Conservation (phyloP, 192 early-diverging fungal species). For the Podochytrium sp. region DNA sequence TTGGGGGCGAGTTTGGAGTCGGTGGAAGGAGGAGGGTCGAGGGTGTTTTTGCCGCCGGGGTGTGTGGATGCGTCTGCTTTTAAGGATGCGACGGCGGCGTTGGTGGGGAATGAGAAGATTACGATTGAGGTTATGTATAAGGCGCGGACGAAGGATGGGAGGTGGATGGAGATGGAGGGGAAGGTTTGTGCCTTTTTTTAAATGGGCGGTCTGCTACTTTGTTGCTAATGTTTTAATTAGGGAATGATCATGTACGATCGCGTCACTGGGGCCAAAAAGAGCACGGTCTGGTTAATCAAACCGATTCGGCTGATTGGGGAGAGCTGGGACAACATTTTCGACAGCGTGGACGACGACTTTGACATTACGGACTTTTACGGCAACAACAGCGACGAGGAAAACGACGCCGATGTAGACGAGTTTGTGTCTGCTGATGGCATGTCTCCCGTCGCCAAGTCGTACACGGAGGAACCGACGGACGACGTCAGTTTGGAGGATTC, state of each 20-base stretch:
- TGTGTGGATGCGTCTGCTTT: conserved; percentile 64
- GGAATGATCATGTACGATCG: conserved; percentile 83
- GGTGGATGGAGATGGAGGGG: conserved; percentile 75
- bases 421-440: conserved; percentile 6
- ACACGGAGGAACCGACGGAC: not conserved
- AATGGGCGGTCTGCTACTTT: not conserved
- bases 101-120: conserved; percentile 59
- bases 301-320: conserved; percentile 57
- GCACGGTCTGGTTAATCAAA: conserved; percentile 79
- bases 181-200: conserved; percentile 39
- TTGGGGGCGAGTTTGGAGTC: not conserved
- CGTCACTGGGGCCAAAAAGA: conserved; percentile 61
- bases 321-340: conserved; percentile 46
- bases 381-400: not conserved
- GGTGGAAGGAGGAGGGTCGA: not conserved
- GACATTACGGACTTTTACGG: conserved; percentile 27
- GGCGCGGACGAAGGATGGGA: conserved; percentile 53
- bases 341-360: conserved; percentile 26
- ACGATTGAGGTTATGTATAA: conserved; percentile 72
- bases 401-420: conserved; percentile 18
- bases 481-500: not conserved
- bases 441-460: not conserved
- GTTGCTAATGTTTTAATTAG: conserved; percentile 16
- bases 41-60: conserved; percentile 56
- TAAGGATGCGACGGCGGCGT: conserved; percentile 54